A percentile compares a stretch with the other conserved stretches of the same genome.
These are phyloP conservation scores for Patellifolia procumbens DNA, from an alignment of 179 eudicot species.

Conservation along the genomic window DNA sequence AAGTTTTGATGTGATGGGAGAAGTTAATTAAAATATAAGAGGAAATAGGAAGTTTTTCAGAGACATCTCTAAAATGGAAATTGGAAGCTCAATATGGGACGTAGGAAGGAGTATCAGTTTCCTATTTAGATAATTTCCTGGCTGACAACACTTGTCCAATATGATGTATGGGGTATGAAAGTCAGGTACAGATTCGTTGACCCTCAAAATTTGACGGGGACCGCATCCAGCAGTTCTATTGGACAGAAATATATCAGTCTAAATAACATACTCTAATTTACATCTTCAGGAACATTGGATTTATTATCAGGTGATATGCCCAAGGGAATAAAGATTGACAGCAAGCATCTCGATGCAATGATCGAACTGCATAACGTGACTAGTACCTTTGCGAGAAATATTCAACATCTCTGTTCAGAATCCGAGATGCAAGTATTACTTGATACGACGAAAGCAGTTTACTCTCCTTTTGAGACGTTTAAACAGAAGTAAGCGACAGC, in stretches of 20 bases:
- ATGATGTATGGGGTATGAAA: neutral
- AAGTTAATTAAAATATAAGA: no score
- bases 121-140: neutral
- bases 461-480: conserved; percentile 80
- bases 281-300: conserved; percentile 71
- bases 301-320: conserved; percentile 79
- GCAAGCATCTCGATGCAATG: conserved; percentile 85
- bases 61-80: neutral
- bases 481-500: conserved; percentile 57
- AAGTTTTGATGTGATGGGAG: neutral
- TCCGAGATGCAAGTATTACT: conserved; percentile 60
- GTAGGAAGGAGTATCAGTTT: neutral
- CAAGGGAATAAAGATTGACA: conserved; percentile 70
- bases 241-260: neutral
- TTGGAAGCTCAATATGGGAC: neutral
- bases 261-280: conserved; percentile 1
- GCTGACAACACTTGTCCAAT: neutral
- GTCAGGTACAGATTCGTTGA: neutral
- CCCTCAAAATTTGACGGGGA: neutral
- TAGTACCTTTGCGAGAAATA: conserved; percentile 81
- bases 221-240: neutral
- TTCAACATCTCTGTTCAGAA: conserved; percentile 88
- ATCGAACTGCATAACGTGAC: conserved; percentile 87
- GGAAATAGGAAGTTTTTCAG: neutral
- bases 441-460: conserved; percentile 78